A percentile compares a stretch with the other conserved stretches of the same genome.
Evolutionary conservation across 2,329 filamentous ascomycete species (phyloP).

Genomic region (Sporothrix schenckii): DNA sequence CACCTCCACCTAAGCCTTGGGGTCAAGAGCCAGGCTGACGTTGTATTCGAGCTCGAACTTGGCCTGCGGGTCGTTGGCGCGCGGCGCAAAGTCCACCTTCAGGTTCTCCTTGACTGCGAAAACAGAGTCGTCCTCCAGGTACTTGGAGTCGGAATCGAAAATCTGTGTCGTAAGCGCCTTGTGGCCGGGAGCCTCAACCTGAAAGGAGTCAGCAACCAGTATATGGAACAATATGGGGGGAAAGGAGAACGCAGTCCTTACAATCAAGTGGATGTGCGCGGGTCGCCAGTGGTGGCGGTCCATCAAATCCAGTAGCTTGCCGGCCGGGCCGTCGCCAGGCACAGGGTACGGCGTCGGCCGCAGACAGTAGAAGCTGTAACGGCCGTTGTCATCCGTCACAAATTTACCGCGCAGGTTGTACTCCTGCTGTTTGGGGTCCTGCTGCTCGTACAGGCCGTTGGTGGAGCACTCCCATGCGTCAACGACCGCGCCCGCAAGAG

Average conservation of each 20-base stretch:
- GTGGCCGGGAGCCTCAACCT: conserved; percentile 58
- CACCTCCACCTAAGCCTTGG: not conserved
- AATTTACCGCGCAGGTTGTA: conserved; percentile 37
- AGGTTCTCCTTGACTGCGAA: conserved; percentile 49
- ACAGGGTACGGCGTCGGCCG: conserved; percentile 61
- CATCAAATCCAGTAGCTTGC: conserved; percentile 43
- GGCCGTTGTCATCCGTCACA: conserved; percentile 55
- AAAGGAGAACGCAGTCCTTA: conserved; percentile 20
- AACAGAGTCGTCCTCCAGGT: conserved; percentile 53
- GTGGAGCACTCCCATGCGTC: conserved; percentile 68
- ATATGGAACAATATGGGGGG: not conserved
- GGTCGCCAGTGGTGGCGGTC: conserved; percentile 46
- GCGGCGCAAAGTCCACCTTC: conserved; percentile 43
- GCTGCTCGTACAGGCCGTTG: conserved; percentile 69
- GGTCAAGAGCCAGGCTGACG: conserved; percentile 34
- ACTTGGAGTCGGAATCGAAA: conserved; percentile 63
- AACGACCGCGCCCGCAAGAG: conserved; percentile 58
- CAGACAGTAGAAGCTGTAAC: conserved; percentile 64
- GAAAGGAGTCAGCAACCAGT: no score
- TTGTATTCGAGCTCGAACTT: conserved; percentile 44
- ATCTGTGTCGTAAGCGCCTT: conserved; percentile 72
- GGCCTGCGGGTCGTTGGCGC: conserved; percentile 40
- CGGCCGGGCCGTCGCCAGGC: conserved; percentile 38
- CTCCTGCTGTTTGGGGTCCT: conserved; percentile 53
- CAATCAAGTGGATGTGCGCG: conserved; percentile 47